Evolutionary conservation across 2,329 filamentous ascomycete species (phyloP).

Genomic region (Fusarium lyarnte): DNA sequence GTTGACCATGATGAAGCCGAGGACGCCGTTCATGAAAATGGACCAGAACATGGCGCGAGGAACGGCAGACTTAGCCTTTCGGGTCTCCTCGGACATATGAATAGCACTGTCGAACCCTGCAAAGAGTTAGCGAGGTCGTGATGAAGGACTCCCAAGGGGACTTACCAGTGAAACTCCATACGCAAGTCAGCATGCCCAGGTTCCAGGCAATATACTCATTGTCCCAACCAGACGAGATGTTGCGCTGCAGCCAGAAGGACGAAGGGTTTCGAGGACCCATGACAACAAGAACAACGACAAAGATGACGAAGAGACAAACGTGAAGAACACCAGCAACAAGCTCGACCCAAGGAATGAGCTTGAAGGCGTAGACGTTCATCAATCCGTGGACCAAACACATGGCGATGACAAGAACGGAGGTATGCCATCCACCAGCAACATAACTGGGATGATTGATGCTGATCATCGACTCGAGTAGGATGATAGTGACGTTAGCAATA

Average conservation of each 20-base stretch:
- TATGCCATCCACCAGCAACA: conserved; percentile 39
- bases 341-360: conserved; percentile 39
- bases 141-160: fast-evolving
- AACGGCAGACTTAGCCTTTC: conserved; percentile 39
- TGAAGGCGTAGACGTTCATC: conserved; percentile 37
- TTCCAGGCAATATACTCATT: conserved; percentile 40
- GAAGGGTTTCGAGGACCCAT: conserved; percentile 37
- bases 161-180: conserved; percentile 42
- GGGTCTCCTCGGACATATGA: conserved; percentile 41
- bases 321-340: conserved; percentile 39
- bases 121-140: background rate
- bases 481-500: conserved; percentile 41
- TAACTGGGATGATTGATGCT: conserved; percentile 37
- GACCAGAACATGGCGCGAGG: conserved; percentile 43
- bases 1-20: conserved; percentile 43
- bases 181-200: conserved; percentile 39
- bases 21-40: conserved; percentile 42
- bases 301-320: conserved; percentile 38
- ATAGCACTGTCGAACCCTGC: conserved; percentile 41
- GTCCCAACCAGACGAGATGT: conserved; percentile 37
- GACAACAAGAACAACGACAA: conserved; percentile 37
- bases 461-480: conserved; percentile 42
- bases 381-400: conserved; percentile 39
- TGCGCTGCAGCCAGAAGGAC: conserved; percentile 36
- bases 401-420: conserved; percentile 37